Evolutionary conservation across 1,284 basidiomycete genomes (phyloP).

Genomic region (Irpex sp.): DNA sequence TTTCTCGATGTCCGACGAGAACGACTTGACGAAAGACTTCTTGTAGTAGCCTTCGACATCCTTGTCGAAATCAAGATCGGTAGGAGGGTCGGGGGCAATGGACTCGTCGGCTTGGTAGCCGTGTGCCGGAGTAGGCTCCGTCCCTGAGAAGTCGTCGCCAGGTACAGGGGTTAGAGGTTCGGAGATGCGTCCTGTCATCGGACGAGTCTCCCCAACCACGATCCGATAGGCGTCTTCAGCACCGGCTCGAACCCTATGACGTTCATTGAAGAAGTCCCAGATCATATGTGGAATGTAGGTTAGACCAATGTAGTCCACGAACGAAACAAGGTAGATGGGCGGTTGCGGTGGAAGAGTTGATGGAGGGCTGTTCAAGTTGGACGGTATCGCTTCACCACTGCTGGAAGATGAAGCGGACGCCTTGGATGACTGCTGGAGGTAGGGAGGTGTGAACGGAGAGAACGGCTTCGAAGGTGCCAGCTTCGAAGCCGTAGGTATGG

Average conservation of each 20-base stretch:
- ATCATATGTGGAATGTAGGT: slow-evolving; percentile 88
- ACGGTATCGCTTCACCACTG: slow-evolving; percentile 25
- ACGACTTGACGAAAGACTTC: slow-evolving; percentile 53
- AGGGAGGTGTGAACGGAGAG: slow-evolving; percentile 35
- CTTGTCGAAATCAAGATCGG: slow-evolving; percentile 76
- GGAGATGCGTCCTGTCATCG: slow-evolving; percentile 45
- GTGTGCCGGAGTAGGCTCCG: slow-evolving; percentile 21
- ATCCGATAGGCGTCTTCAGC: slow-evolving; percentile 81
- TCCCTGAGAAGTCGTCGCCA: slow-evolving; percentile 11
- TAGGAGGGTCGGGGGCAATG: slow-evolving; percentile 16
- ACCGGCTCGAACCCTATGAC: slow-evolving; percentile 74
- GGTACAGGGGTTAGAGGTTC: slow-evolving; percentile 12
- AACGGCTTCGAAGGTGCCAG: slow-evolving; percentile 38
- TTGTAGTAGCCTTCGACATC: slow-evolving; percentile 70
- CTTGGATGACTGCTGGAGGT: slow-evolving; percentile 17
- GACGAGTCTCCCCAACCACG: slow-evolving; percentile 63
- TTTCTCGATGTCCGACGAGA: slow-evolving; percentile 63
- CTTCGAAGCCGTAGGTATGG: slow-evolving; percentile 37
- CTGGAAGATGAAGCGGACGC: slow-evolving; percentile 18
- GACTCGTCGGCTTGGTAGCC: slow-evolving; percentile 21
- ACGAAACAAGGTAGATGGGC: slow-evolving; percentile 86
- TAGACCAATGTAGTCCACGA: slow-evolving; percentile 84
- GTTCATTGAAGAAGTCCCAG: slow-evolving; percentile 89
- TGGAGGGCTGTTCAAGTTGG: slow-evolving; percentile 44
- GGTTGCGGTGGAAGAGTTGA: slow-evolving; percentile 71